Percentiles rank a stretch among this genome's conserved stretches.
phyloP scores from a whole-genome alignment of 2,329 filamentous ascomycete species.

The Verticillium zaregamsianum region DNA sequence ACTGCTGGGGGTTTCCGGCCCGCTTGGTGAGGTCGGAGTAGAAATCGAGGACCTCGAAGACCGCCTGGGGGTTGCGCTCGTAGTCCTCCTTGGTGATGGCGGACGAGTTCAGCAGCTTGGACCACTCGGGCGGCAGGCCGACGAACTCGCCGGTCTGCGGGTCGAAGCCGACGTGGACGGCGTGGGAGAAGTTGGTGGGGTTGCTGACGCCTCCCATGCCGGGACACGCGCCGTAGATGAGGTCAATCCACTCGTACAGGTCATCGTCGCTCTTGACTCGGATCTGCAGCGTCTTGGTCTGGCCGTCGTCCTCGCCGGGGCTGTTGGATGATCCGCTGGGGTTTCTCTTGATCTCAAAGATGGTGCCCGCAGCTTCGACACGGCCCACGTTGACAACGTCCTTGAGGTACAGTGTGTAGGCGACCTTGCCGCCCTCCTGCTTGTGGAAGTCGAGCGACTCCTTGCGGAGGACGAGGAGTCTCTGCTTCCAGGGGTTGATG shows the following conservation, averaged over 20 bases:
- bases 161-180: conserved; percentile 96
- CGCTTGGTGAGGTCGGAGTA: conserved; percentile 80
- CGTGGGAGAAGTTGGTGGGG: conserved; percentile 95
- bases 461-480: conserved; percentile 87
- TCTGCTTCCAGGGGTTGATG: conserved; percentile 83
- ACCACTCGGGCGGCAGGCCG: conserved; percentile 92
- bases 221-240: conserved; percentile 93
- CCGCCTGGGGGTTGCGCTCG: conserved; percentile 88
- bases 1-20: conserved; percentile 65
- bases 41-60: conserved; percentile 77
- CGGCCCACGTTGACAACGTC: conserved; percentile 88
- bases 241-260: conserved; percentile 98
- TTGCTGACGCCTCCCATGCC: conserved; percentile 98
- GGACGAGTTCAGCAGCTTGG: conserved; percentile 90
- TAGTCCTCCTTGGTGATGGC: conserved; percentile 99
- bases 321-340: conserved; percentile 65
- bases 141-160: conserved; percentile 93
- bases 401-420: conserved; percentile 79
- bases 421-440: conserved; percentile 79
- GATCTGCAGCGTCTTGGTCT: conserved; percentile 81
- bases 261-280: conserved; percentile 95
- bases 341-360: conserved; percentile 86
- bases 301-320: conserved; percentile 73
- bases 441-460: conserved; percentile 94
- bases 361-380: conserved; percentile 85